Base-by-base conservation (phyloP, 2,329 filamentous ascomycete genomes). In the Paracoccidioides brasiliensis region DNA sequence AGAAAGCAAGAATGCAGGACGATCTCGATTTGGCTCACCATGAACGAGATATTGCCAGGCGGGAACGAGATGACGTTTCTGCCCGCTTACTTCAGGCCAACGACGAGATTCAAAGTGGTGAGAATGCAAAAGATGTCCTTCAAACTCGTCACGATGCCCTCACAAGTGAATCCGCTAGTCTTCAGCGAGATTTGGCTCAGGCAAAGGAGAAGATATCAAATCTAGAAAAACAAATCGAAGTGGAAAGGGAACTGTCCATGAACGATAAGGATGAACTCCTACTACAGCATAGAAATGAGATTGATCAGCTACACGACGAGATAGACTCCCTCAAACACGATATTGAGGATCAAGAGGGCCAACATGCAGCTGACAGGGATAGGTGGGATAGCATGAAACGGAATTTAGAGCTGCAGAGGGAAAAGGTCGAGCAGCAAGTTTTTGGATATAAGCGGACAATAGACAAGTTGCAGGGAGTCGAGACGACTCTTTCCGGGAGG, bases 381-480 rank as follows among this genome's bases (percentile, higher is more conserved):
- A 82, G 83, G 62, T 89, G 85, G 85, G 82, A 86, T 54, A 80
- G 78, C 6, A 80, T 84, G 64, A 83, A 78, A 63, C 79, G 81
- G 38, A 79, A 78, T 43, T 71, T 90, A 0, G 80, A 86, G 62
- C 76, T 82, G 1, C 82, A 88, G 62, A 81, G 80, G 54, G 77
- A 82, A 51, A 78, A 79, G 55, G 82, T 83, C 0, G 83, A 88
- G 64, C 82, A 88, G 62, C 82, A 82, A 62, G 83, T 82, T 3
- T 72, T 74, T 9, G 81, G 83, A 7, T 78, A 88, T 38, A 84
- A 89, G 67, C 79, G 80, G 54, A 86, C 84, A 0, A 83, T 90
- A 57, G 82, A 87, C 59, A 81, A 78, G 61, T 74, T 90, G 37
- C 84, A 85, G 52, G 79, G 85, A 63, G 76, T 78, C 1, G 84